Evolutionary conservation across 2,329 filamentous ascomycete genomes (phyloP).

Genomic region (Chaetomium olivaceum): DNA sequence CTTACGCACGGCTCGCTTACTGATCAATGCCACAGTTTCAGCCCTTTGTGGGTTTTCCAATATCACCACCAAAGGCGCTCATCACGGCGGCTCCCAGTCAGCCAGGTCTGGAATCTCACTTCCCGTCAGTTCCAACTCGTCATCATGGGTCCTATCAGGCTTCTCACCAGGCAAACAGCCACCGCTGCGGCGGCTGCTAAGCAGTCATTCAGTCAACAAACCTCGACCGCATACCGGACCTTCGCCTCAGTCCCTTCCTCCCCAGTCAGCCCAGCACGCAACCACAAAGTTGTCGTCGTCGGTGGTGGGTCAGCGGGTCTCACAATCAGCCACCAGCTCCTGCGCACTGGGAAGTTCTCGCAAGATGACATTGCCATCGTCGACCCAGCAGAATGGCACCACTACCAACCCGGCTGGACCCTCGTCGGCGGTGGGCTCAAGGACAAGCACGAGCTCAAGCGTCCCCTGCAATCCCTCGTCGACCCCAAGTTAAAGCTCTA

Average conservation of each 20-base stretch:
- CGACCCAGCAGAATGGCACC: constrained; percentile 63
- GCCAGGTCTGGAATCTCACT: background rate
- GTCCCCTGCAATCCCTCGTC: constrained; percentile 52
- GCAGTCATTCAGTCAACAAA: background rate
- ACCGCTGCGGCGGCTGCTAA: constrained; percentile 8
- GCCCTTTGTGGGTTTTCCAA: background rate
- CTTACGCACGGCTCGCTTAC: background rate
- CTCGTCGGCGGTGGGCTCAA: constrained; percentile 67
- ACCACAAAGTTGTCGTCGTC: constrained; percentile 66
- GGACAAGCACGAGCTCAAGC: constrained; percentile 58
- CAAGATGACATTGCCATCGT: constrained; percentile 64
- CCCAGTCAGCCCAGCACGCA: constrained; percentile 17
- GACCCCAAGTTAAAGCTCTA: constrained; percentile 65
- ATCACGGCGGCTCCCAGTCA: background rate
- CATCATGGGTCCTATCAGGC: constrained; percentile 17
- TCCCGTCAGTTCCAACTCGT: background rate
- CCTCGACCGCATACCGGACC: constrained; percentile 14
- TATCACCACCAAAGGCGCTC: background rate
- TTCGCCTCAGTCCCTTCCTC: constrained; percentile 20
- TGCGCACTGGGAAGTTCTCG: constrained; percentile 57
- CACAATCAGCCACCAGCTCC: constrained; percentile 66
- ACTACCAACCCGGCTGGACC: constrained; percentile 72
- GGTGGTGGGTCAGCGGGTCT: constrained; percentile 68
- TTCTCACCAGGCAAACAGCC: constrained; percentile 21
- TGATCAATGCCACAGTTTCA: background rate